Base-by-base conservation (phyloP, 805 yeast genomes). In the Cyberlindnera bimundalis region DNA sequence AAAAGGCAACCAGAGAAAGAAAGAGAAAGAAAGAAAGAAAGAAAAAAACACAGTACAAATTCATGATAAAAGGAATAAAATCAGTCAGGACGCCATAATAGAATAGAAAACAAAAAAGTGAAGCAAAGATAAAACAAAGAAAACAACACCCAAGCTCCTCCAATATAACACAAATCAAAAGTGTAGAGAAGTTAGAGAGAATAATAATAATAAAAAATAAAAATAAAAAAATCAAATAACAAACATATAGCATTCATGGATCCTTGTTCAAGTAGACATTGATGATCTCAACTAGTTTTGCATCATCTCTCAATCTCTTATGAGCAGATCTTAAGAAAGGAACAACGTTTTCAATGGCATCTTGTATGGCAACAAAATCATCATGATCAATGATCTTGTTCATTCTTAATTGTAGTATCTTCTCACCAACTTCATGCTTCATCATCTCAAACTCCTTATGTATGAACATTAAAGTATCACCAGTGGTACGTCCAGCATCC, bases 371-470 rank as follows among this genome's bases (percentile, higher is more conserved):
- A 13, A 45, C 25, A 31, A 53, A 55, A 16, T 52, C 60, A 4
- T 44, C 48, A 28, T 43, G 41, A 2, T 33, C 40, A 11, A 55
- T 47, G 7, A 46, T 13, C 24, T 49, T 52, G 16, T 36, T 36
- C 21, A 48, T 33, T 15, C 58, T 35, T 25, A 55, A 28, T 12
- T 47, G 46, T 4, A 52, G 23, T 4, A 55, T 37, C 29, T 46
- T 48, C 32, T 55, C 57, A 18, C 36, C 44, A 3, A 55, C 54
- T 10, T 40, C 45, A 14, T 27, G 14, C 36, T 47, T 52, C 56
- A 55, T 53, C 18, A 29, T 24, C 33, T 52, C 55, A 37, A 48
- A 43, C 25, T 52, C 54, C 18, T 48, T 49, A 29, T 53, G 53
- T 12, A 53, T 48, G 7, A 37, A 42, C 27, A 53, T 33, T 7